Base-by-base conservation (phyloP, 2,329 filamentous ascomycete genomes). In the Mycosphaerella sp. region DNA sequence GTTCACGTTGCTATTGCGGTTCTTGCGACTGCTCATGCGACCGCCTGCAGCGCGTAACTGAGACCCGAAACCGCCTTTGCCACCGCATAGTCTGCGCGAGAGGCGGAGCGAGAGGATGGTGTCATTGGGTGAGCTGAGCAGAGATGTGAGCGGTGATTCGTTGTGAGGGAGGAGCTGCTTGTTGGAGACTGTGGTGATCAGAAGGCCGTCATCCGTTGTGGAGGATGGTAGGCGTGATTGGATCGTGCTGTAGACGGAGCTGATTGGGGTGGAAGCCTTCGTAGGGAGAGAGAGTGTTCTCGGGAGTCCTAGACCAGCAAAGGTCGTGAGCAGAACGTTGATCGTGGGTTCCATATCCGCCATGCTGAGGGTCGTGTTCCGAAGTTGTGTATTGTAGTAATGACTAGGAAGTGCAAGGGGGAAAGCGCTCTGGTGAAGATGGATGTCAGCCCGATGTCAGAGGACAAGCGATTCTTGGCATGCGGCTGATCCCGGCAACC, bases 21-120 rank as follows among this genome's bases (percentile, higher is more conserved):
- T 93, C 76, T 95, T 95, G 63, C 84, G 83, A n/a, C 88, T 92
- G 2, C 90, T 95, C 93, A 98, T 98, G 74, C 95, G 92, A 40
- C 95, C 93, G 68, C 95, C 93, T 2, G 93, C 93, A 0, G 95
- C 93, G 67, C 95, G 89, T 38, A 98, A 83, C 71, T 98, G 95
- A 1, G 92, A 97, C 51, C 93, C 93, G 69, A 98, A 98, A 66
- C 93, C 93, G 72, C 93, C 93, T 70, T 98, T 98, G 69, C 95
- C 95, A 75, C 95, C 93, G 63, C 86, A 87, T 39, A 96, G 75
- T 5, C 87, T 86, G 1, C 85, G 77, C 6, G 84, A 85, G 31
- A 98, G 82, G 51, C 90, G 88, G 3, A 98, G 80, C 0, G 90
- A 85, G 12, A 98, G 78, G 61, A 97, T 85, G 34, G 83, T 82